Evolutionary conservation across 768 basidiomycete genomes (phyloP), one percentile per base, ranked within the genome.

Genomic region (Cyathus striatus): DNA sequence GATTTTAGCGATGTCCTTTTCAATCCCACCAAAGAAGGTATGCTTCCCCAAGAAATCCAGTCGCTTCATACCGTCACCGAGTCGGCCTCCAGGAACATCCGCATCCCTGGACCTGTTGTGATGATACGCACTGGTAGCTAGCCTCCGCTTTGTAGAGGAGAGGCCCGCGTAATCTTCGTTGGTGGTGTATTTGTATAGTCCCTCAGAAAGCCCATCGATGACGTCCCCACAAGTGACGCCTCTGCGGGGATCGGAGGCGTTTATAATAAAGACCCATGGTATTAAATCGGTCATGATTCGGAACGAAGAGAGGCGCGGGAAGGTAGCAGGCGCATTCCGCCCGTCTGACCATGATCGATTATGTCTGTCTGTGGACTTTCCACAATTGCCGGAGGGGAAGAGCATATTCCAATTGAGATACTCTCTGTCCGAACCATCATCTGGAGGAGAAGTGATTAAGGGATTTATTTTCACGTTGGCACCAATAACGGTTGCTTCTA

Each of bases 371-470:
- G 65, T 70, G 3, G 81, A 83, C 44, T 80, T 75, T 50, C 75
- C 75, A 42, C 80, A 79, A 45, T 77, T 70, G 30, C 69, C 74
- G 5, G 83, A 73, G 5, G 68, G 64, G 56, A 79, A 86, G 32
- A 84, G 70, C 80, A 89, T 83, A 61, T 85, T 83, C 84, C 86
- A 88, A 37, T 73, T 76, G 34, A 89, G 63, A 54, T 76, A 75
- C 4, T 73, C 70, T 21, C 64, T 59, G 1, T 75, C 70, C 4
- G 62, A 51, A 3, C 58, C 57, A 6, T 69, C 67, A 0, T 72
- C 59, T 46, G 59, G 64, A 16, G 81, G 79, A n/a, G n/a, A n/a
- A 0, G 61, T 53, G 13, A 88, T 64, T 20, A 87, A 68, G 0
- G 86, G 84, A 54, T 89, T 88, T 24, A 89, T 44, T 36, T 61